phyloP scores from a whole-genome alignment of 176 grass and related monocot species.

The Saccharum officinarum region DNA sequence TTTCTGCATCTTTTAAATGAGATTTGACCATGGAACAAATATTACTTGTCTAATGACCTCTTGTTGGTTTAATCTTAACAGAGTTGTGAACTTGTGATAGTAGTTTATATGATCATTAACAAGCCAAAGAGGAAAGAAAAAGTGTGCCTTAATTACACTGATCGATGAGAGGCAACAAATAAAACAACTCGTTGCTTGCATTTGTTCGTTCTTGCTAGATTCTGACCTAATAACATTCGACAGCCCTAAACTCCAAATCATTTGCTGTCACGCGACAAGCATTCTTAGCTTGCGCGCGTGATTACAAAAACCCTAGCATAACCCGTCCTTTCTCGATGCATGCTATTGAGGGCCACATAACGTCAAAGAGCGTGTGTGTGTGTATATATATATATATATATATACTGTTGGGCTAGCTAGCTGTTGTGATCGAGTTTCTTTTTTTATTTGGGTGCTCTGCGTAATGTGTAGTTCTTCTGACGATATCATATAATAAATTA shows the following conservation, averaged over 20 bases:
- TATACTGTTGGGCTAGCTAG: neutral
- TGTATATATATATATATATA: neutral
- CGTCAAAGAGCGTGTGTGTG: neutral
- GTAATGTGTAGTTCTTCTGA: neutral
- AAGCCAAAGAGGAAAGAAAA: too few relatives aligned
- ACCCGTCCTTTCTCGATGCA: conserved; percentile 5
- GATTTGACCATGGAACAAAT: too few relatives aligned
- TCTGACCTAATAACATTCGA: conserved; percentile 7
- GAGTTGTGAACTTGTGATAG: too few relatives aligned
- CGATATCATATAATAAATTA: neutral
- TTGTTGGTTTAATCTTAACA: too few relatives aligned
- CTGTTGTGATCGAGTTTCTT: neutral
- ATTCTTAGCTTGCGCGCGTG: too few relatives aligned
- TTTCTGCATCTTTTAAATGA: too few relatives aligned
- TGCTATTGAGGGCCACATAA: neutral
- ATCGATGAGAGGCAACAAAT: too few relatives aligned
- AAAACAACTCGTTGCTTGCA: too few relatives aligned
- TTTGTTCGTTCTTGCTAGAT: neutral
- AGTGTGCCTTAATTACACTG: too few relatives aligned
- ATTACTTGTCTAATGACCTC: too few relatives aligned
- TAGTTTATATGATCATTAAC: too few relatives aligned
- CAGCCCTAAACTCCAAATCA: conserved; percentile 12
- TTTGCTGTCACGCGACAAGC: neutral
- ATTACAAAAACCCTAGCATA: conserved; percentile 28
- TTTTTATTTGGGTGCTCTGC: neutral